Evolutionary conservation across 345 rosid genomes (phyloP), one percentile per base, ranked within the genome.

Genomic region (Brassica carinata): DNA sequence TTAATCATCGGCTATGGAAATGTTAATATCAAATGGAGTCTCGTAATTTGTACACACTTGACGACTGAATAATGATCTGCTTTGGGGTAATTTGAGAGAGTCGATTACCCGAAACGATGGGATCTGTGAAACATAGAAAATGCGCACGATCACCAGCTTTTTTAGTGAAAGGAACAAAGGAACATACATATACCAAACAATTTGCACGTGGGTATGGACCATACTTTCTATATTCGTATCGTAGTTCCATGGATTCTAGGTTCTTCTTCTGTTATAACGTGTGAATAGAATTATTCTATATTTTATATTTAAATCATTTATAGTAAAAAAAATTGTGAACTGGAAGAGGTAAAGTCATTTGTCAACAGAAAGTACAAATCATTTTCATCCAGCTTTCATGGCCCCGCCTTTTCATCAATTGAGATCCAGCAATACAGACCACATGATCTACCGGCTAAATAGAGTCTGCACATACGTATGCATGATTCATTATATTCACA

Each of bases 151-250:
- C 19, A 72, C 65, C 65, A 62, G 18, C 53, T 66, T 79, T 48
- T 58, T 55, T 5, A 72, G 27, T 33, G 78, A 75, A 75, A 80
- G 40, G n/a, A 69, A 69, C 67, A 15, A 61, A 18, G 8, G 61
- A 64, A 69, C 36, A 34, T 73, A 64, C 31, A 17, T 29, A 55
- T 80, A 81, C 77, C 80, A 75, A 65, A 71, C 68, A 36, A 13
- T 55, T 8, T 30, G 67, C 9, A 71, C 67, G 76, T 75, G 76
- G 76, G 34, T 75, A 29, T 75, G 83, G 83, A 75, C 83, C 76
- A 80, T 75, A 51, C 48, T 11, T 31, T 34, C 40, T 36, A 40
- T 15, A 14, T 68, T 27, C 29, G 26, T 68, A 45, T 48, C 40
- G 51, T 45, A 19, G 29, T 69, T 80, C 51, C 76, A 64, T 55